Base-by-base conservation (phyloP, 306 rosid genomes). In the Bauhinia variegata region DNA sequence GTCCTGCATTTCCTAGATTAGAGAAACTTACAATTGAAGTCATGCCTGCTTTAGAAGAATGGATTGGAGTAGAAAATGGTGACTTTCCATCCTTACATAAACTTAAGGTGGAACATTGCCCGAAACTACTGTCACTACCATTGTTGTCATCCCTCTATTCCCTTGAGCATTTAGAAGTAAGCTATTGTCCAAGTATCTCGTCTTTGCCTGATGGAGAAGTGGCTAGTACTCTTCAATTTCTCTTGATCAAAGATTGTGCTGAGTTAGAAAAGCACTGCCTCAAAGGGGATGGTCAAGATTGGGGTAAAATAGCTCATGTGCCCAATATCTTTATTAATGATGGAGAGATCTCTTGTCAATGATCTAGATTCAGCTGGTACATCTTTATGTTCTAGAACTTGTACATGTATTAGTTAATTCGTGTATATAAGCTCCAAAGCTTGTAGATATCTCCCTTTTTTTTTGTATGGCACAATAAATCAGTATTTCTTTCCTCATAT, bases 11-110 rank as follows among this genome's bases (percentile, higher is more conserved):
- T 58, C 72, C 63, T 1, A 49, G n/a, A 5, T 55, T 74, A 18
- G 32, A 58, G 60, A 34, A 6, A 30, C 49, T 73, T 6, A 50
- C 30, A 36, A 4, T 73, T 47, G 67, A 65, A 28, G 47, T 1
- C 34, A 73, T 73, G 78, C 63, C 34, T 4, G 37, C 36, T 5
- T 54, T 73, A 39, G 55, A 63, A 65, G 78, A 65, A 60, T 73
- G 78, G 78, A 47, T 5, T 4, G 67, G 65, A 44, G 42, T 64
- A 44, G 13, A 47, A 6, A 4, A 34, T 8, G 78, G 78, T 11
- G 78, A 73, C 72, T 55, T 73, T 4, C 72, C 72, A 1, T 39
- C 41, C 18, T 46, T 73, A 28, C 23, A 34, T n/a, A 73, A 49
- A 48, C 60, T 73, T 36, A 14, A 31, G 3, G 33, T 73, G 44